Evolutionary conservation across 768 basidiomycete species (phyloP).

Genomic region (Hysterangium stoloniferum): DNA sequence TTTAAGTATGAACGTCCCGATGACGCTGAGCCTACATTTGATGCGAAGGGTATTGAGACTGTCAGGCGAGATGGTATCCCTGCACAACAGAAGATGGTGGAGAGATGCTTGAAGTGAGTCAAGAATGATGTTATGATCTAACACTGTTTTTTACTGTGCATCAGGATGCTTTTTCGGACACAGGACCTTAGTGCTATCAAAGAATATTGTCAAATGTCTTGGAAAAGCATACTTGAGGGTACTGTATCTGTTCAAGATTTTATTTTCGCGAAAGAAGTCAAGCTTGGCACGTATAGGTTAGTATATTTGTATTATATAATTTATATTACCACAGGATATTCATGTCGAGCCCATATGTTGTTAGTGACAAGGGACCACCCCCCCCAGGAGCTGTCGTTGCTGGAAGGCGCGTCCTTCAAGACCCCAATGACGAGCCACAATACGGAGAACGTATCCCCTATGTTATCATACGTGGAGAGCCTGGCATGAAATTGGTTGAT

Average conservation of each 20-base stretch:
- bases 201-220: constrained; percentile 75
- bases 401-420: constrained; percentile 59
- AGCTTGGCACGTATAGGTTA: constrained; percentile 87
- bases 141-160: no score
- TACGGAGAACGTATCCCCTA: constrained; percentile 94
- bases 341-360: background rate
- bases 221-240: constrained; percentile 77
- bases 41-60: constrained; percentile 98
- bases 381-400: constrained; percentile 92
- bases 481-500: constrained; percentile 61
- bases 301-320: constrained; percentile 12
- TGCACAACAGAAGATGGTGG: constrained; percentile 90
- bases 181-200: constrained; percentile 89
- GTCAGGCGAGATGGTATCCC: constrained; percentile 87
- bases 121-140: background rate
- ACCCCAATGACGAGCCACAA: constrained; percentile 78
- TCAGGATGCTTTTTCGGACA: constrained; percentile 81
- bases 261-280: constrained; percentile 90
- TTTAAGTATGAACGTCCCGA: constrained; percentile 88
- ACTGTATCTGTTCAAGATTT: constrained; percentile 86
- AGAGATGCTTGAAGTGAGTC: constrained; percentile 76
- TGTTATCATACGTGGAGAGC: constrained; percentile 64
- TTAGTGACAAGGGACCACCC: constrained; percentile 74
- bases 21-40: constrained; percentile 72
- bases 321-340: background rate